A percentile compares a stretch with the other conserved stretches of the same genome.
Evolutionary conservation across 2,329 filamentous ascomycete genomes (phyloP).

Genomic region (Hypomyces rosellus): DNA sequence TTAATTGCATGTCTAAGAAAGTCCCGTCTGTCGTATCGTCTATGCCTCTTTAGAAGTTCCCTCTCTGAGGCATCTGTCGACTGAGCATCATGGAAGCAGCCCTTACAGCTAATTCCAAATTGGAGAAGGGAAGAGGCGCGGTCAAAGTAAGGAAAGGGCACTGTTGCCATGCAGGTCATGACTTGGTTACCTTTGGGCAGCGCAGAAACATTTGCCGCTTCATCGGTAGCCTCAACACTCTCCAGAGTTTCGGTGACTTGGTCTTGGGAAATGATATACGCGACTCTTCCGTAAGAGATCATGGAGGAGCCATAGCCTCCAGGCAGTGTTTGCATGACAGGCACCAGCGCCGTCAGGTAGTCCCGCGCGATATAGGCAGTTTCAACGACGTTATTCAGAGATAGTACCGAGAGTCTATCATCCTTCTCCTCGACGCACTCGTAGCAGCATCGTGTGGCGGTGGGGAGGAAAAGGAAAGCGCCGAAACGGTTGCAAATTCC

Average conservation of each 20-base stretch:
- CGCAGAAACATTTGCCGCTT: neutral
- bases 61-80: too few relatives aligned
- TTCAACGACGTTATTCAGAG: too few relatives aligned
- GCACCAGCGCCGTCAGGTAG: too few relatives aligned
- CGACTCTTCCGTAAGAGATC: neutral
- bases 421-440: neutral
- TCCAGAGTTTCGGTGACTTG: neutral
- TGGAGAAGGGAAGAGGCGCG: neutral
- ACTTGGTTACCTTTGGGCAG: neutral
- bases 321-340: too few relatives aligned
- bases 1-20: too few relatives aligned
- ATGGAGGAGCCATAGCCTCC: neutral
- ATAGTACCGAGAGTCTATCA: too few relatives aligned
- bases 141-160: neutral
- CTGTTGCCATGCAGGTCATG: neutral
- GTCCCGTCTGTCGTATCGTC: too few relatives aligned
- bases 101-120: neutral
- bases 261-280: neutral
- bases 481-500: neutral
- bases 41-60: too few relatives aligned
- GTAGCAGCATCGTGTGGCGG: neutral
- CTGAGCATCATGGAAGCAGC: neutral
- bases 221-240: neutral
- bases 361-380: too few relatives aligned
- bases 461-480: neutral